Conservation (phyloP, 176 grass and related monocot species). For the Urochloa ruziziensis region DNA sequence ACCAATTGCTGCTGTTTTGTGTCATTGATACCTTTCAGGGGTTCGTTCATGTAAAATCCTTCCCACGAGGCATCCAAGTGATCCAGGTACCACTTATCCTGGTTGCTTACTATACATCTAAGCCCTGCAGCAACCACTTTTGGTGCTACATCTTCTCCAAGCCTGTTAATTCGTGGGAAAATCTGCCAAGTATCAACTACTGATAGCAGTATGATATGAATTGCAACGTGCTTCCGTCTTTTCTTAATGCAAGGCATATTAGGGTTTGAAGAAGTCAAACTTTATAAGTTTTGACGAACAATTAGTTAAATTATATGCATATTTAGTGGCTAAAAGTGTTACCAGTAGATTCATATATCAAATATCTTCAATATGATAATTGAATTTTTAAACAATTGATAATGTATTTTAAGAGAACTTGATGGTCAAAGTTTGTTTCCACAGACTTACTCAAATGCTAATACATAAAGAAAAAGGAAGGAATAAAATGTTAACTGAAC, state of each 20-base stretch:
- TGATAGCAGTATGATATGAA: neutral
- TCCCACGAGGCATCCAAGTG: slow-evolving; percentile 70
- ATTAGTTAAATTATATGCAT: too few relatives aligned
- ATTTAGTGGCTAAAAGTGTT: too few relatives aligned
- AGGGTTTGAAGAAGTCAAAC: neutral
- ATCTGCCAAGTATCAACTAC: neutral
- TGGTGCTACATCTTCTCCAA: slow-evolving; percentile 61
- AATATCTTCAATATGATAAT: too few relatives aligned
- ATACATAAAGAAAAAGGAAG: too few relatives aligned
- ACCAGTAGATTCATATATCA: too few relatives aligned
- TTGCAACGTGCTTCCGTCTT: neutral
- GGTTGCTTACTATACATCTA: slow-evolving; percentile 88
- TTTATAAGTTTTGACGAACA: too few relatives aligned
- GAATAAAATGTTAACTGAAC: slow-evolving; percentile 2
- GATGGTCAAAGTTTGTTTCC: too few relatives aligned
- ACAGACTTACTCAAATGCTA: too few relatives aligned
- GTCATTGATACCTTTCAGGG: slow-evolving; percentile 62
- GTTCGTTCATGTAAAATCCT: slow-evolving; percentile 83
- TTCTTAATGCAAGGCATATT: neutral
- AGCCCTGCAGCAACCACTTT: slow-evolving; percentile 65
- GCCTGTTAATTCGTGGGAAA: slow-evolving; percentile 48
- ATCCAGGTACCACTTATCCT: slow-evolving; percentile 94
- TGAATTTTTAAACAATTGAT: too few relatives aligned
- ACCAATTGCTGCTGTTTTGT: slow-evolving; percentile 67
- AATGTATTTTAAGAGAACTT: too few relatives aligned